These are phyloP conservation scores for Linum trigynum DNA, from an alignment of 345 rosid genomes.

Conservation along the genomic window DNA sequence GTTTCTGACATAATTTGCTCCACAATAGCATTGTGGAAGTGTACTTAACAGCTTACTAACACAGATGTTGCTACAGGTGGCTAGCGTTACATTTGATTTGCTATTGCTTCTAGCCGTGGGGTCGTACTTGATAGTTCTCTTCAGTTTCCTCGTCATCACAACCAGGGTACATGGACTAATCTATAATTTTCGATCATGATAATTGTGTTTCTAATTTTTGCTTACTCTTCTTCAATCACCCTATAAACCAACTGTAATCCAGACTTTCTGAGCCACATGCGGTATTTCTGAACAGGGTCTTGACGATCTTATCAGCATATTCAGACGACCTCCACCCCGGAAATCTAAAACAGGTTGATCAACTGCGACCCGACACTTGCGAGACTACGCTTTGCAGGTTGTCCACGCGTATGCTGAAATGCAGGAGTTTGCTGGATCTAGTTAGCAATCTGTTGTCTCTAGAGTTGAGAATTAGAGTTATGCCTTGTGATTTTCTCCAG, in stretches of 20 bases:
- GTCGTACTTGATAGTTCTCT: slow-evolving; percentile 79
- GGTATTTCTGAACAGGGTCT: slow-evolving; percentile 53
- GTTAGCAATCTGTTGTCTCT: too few relatives aligned
- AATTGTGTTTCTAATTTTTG: background rate
- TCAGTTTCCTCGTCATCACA: slow-evolving; percentile 86
- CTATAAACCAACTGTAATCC: background rate
- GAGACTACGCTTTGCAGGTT: too few relatives aligned
- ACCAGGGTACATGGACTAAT: slow-evolving; percentile 58
- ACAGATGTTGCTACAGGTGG: slow-evolving; percentile 53
- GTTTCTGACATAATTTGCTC: background rate
- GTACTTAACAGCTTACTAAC: background rate
- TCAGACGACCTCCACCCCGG: slow-evolving; percentile 85
- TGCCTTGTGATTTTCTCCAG: too few relatives aligned
- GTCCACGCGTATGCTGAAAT: too few relatives aligned
- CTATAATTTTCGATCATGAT: background rate
- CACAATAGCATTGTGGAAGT: too few relatives aligned
- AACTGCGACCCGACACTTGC: too few relatives aligned
- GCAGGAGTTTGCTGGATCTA: too few relatives aligned
- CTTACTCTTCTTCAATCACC: background rate
- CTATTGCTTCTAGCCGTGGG: slow-evolving; percentile 84
- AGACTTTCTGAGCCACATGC: background rate
- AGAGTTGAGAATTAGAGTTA: too few relatives aligned
- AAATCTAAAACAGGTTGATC: slow-evolving; percentile 65
- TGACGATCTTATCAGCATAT: slow-evolving; percentile 88
- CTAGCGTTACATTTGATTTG: slow-evolving; percentile 95